Evolutionary conservation across 2,329 filamentous ascomycete genomes (phyloP).

Genomic region (Talaromyces funiculosus): DNA sequence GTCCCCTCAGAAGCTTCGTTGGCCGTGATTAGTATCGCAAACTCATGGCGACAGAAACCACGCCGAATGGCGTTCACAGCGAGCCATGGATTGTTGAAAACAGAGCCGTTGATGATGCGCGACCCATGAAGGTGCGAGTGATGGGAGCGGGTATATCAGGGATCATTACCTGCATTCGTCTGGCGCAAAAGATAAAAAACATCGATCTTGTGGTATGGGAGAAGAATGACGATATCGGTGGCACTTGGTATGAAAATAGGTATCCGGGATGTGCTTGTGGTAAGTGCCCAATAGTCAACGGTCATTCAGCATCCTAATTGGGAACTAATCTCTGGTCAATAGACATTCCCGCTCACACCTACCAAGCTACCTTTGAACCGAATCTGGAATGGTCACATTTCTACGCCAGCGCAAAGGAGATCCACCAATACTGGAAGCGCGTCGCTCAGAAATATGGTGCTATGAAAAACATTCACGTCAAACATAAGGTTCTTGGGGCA

Average conservation of each 20-base stretch:
- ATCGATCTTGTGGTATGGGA: constrained; percentile 15
- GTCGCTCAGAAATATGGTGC: constrained; percentile 23
- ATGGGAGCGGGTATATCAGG: constrained; percentile 21
- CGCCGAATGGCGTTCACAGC: not conserved
- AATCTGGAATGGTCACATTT: constrained; percentile 18
- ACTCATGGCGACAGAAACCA: not conserved
- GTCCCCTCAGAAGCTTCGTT: not conserved
- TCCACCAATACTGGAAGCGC: constrained; percentile 24
- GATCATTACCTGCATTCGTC: constrained; percentile 19
- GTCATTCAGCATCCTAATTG: not conserved
- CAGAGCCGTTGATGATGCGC: constrained; percentile 18
- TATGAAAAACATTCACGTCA: constrained; percentile 23
- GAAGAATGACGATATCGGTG: constrained; percentile 16
- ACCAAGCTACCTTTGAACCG: constrained; percentile 13
- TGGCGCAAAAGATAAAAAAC: constrained; percentile 15
- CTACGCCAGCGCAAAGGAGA: constrained; percentile 24
- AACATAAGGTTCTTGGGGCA: constrained; percentile 22
- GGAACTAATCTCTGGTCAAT: not conserved
- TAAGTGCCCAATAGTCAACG: not conserved
- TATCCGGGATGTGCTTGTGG: constrained; percentile 17
- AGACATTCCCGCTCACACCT: constrained; percentile 14
- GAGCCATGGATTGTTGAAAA: constrained; percentile 13
- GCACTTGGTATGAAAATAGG: constrained; percentile 17
- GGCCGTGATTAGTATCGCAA: not conserved
- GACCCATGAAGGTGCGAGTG: constrained; percentile 18